Evolutionary conservation across 805 yeast species (phyloP).

Genomic region (Yarrowia sp.): DNA sequence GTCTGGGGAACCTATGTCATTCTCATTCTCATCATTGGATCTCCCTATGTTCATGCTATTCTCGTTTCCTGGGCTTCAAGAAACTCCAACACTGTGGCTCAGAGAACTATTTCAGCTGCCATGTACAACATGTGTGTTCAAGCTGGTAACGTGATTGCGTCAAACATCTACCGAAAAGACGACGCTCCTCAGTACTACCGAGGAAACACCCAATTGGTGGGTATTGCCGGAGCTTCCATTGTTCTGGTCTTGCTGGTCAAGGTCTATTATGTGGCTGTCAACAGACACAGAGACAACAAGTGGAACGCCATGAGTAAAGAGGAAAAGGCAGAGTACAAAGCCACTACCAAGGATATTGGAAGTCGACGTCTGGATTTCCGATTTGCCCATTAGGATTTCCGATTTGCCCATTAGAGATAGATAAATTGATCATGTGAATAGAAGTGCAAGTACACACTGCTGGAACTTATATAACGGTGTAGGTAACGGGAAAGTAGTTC

Average conservation of each 20-base stretch:
- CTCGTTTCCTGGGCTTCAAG: conserved; percentile 67
- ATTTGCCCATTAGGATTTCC: conserved; percentile 54
- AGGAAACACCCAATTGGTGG: conserved; percentile 56
- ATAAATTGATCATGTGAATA: background rate
- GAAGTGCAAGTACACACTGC: too few relatives aligned
- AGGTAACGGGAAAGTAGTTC: too few relatives aligned
- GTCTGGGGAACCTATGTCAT: conserved; percentile 49
- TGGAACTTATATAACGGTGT: too few relatives aligned
- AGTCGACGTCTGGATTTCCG: conserved; percentile 64
- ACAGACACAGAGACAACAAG: conserved; percentile 50
- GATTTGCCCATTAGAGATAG: conserved; percentile 46
- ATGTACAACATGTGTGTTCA: conserved; percentile 71
- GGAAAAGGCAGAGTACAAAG: conserved; percentile 58
- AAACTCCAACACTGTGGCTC: conserved; percentile 66
- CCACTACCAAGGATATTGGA: conserved; percentile 59
- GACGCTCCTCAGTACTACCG: conserved; percentile 66
- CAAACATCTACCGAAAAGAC: conserved; percentile 62
- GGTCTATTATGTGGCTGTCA: conserved; percentile 49
- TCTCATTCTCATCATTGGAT: conserved; percentile 45
- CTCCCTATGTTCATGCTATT: conserved; percentile 58
- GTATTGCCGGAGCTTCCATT: conserved; percentile 43
- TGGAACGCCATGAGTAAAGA: conserved; percentile 62
- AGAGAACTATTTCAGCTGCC: conserved; percentile 70
- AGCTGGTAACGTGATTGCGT: conserved; percentile 60
- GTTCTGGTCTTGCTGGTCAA: conserved; percentile 45